These are phyloP conservation scores for Sporothrix protearum DNA, from an alignment of 2,329 filamentous ascomycete genomes.

Conservation along the genomic window DNA sequence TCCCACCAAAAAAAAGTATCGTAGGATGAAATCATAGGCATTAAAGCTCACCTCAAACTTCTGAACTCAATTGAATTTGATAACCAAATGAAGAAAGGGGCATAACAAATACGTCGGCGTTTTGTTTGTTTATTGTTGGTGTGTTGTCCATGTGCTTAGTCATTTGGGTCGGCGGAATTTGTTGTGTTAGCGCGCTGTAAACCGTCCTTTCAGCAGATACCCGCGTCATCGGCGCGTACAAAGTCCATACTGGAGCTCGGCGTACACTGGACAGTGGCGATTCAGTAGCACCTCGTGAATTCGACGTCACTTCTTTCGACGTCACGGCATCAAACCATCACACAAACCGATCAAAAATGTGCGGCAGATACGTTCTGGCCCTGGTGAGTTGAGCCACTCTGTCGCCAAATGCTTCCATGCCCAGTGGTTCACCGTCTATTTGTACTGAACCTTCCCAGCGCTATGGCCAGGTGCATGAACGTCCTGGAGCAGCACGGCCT, in stretches of 20 bases:
- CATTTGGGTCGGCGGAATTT: not conserved
- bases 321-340: not conserved
- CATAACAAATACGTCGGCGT: not conserved
- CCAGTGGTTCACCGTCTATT: not conserved
- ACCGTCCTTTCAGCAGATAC: not conserved
- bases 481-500: conserved; percentile 62
- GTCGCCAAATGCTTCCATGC: not conserved
- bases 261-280: not conserved
- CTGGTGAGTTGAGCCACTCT: conserved; percentile 34
- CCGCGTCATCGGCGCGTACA: not conserved
- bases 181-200: not conserved
- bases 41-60: no score
- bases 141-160: not conserved
- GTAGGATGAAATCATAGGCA: no score
- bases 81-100: not conserved
- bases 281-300: not conserved
- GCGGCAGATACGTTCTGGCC: conserved; percentile 39
- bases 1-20: no score
- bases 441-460: conserved; percentile 48
- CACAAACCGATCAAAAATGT: conserved; percentile 30
- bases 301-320: not conserved
- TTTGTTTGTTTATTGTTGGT: no score
- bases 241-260: not conserved
- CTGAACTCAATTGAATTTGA: no score
- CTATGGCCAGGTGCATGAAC: conserved; percentile 68